These are phyloP conservation scores for Herpetospermum pedunculosum DNA, from an alignment of 306 rosid species.

Conservation along the genomic window DNA sequence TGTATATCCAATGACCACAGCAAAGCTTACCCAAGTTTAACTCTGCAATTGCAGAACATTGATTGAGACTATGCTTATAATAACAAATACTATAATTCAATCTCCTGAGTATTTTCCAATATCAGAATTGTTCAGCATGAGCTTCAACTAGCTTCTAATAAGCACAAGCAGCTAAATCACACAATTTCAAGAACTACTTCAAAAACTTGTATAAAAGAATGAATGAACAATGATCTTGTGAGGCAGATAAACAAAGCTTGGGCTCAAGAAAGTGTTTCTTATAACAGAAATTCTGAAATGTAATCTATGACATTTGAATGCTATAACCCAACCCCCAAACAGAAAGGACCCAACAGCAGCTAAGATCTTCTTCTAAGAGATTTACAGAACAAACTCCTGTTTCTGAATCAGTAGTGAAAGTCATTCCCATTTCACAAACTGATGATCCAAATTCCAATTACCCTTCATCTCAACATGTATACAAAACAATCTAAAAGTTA, in stretches of 20 bases:
- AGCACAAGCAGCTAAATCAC: not conserved
- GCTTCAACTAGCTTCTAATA: not conserved
- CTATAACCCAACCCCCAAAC: not conserved
- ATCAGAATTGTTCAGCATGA: not conserved
- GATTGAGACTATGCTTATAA: not conserved
- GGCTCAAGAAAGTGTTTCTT: not conserved
- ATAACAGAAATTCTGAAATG: not conserved
- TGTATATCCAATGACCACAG: too few species aligned
- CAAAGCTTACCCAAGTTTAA: not conserved
- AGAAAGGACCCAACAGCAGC: too few species aligned
- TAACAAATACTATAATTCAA: not conserved
- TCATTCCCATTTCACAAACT: constrained; percentile 28
- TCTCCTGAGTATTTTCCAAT: too few species aligned
- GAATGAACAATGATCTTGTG: not conserved
- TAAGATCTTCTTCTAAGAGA: constrained; percentile 1
- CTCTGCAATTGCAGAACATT: not conserved
- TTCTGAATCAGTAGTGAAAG: constrained; percentile 24
- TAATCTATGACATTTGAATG: constrained; percentile 7
- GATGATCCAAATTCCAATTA: constrained; percentile 34
- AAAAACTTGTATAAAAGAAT: not conserved
- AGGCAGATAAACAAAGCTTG: not conserved
- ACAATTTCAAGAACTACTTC: not conserved
- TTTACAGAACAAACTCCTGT: constrained; percentile 55
- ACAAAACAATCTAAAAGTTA: constrained; percentile 10
- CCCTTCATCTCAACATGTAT: constrained; percentile 43